Evolutionary conservation across 129 eudicot species (phyloP), one percentile per base, ranked within the genome.

Genomic region (Flaveria linearis): DNA sequence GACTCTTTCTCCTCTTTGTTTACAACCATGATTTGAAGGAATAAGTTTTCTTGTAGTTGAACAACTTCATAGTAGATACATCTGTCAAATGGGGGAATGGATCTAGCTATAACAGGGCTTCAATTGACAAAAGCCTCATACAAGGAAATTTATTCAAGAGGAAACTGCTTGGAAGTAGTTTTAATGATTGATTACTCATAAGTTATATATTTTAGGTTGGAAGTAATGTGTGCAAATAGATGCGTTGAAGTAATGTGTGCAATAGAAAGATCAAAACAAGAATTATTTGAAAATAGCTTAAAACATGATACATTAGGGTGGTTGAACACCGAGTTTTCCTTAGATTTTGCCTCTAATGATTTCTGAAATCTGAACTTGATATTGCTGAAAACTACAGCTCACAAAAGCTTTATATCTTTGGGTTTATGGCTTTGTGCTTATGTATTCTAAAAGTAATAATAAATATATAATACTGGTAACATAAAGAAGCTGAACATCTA

Each of bases 41-140:
- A 42, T 9, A 68, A 41, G 45, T 33, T 10, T n/a, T 43, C 0
- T 56, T 43, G 46, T 41, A 52, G 57, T 52, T 77, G 75, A 68
- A 55, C 68, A 22, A 11, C 17, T 41, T 65, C 14, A 55, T 17
- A 52, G 15, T 33, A 66, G 73, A 64, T 33, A 75, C 22, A 46
- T 25, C 57, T 26, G 25, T 20, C 58, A 15, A 17, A 62, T 46
- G 45, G 36, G 58, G 7, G 63, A 62, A 75, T 76, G 64, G 16
- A 42, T 76, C 69, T 77, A 67, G 75, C 47, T 55, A 25, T 68
- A 55, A 23, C 28, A 25, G 14, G 33, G 58, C 50, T 76, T 36
- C 39, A 53, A 66, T 20, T 36, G 61, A 53, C 22, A 33, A 47
- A 39, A 52, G 17, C 43, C 43, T 43, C 17, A 61, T 2, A 49